Conservation (phyloP, 164 flowering plant species). For the Macadamia integrifolia region DNA sequence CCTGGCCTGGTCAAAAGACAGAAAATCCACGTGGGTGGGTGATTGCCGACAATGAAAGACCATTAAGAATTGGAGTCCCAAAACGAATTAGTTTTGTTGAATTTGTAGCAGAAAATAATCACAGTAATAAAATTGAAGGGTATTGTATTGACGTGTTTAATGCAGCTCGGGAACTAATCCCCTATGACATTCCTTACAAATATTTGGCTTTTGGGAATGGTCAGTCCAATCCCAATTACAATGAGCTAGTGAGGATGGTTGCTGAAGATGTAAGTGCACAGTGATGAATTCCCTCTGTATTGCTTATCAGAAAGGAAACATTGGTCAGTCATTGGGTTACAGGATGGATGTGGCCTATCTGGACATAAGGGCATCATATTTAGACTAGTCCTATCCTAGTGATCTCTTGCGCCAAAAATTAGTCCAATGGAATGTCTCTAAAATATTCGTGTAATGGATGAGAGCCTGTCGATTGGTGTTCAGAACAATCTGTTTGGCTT, state of each 20-base stretch:
- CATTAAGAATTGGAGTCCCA: constrained; percentile 59
- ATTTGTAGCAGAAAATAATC: constrained; percentile 36
- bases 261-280: constrained; percentile 47
- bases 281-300: background rate
- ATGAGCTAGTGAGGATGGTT: constrained; percentile 48
- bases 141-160: constrained; percentile 69
- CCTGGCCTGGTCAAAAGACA: constrained; percentile 58
- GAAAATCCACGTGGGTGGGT: constrained; percentile 76
- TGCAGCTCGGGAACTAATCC: constrained; percentile 45
- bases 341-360: background rate
- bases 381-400: too few relatives aligned
- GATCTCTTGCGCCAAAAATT: background rate
- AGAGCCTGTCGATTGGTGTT: too few relatives aligned
- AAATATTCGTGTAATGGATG: too few relatives aligned
- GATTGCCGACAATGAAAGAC: constrained; percentile 38
- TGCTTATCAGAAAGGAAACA: background rate
- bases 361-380: too few relatives aligned
- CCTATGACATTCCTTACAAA: constrained; percentile 49
- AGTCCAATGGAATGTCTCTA: too few relatives aligned
- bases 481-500: too few relatives aligned
- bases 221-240: constrained; percentile 48
- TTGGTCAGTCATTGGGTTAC: background rate
- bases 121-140: constrained; percentile 36
- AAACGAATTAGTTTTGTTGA: constrained; percentile 48
- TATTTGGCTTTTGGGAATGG: constrained; percentile 64